Conservation (phyloP, 2,329 filamentous ascomycete species). For the Thermochaetoides dissita region DNA sequence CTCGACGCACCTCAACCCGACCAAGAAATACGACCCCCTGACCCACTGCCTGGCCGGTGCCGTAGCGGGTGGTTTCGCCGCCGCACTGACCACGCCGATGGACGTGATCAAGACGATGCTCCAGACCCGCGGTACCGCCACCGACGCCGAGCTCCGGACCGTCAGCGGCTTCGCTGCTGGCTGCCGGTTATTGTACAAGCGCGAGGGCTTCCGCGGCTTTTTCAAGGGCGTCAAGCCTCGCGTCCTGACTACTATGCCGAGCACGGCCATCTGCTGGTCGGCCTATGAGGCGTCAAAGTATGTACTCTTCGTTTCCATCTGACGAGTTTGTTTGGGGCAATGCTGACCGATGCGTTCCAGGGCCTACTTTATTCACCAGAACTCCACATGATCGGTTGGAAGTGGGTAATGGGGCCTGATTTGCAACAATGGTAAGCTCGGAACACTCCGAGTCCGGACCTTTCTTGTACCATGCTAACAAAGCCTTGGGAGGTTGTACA, state of each 20-base stretch:
- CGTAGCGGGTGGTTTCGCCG: conserved; percentile 82
- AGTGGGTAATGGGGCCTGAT: too few species aligned
- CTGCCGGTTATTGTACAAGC: conserved; percentile 64
- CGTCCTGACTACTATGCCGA: conserved; percentile 93
- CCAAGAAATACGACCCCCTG: conserved; percentile 73
- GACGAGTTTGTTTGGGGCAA: background rate
- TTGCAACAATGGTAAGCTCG: too few species aligned
- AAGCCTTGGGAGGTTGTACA: too few species aligned
- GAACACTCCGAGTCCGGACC: too few species aligned
- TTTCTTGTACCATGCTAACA: too few species aligned
- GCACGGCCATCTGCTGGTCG: conserved; percentile 98
- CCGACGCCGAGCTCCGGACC: conserved; percentile 67
- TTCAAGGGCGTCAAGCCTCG: conserved; percentile 85
- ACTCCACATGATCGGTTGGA: conserved; percentile 19
- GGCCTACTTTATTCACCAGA: conserved; percentile 46
- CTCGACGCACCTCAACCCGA: conserved; percentile 82
- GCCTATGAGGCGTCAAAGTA: conserved; percentile 54
- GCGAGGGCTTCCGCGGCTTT: conserved; percentile 77
- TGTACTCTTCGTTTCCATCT: background rate
- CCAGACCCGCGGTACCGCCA: conserved; percentile 74
- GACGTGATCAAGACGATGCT: conserved; percentile 97
- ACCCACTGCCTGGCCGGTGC: conserved; percentile 90
- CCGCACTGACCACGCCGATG: conserved; percentile 86
- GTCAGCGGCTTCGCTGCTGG: conserved; percentile 72
- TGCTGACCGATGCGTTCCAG: conserved; percentile 21